Evolutionary conservation across 1,284 basidiomycete species (phyloP), one percentile per base, ranked within the genome.

Genomic region (Inonotus obliquus): DNA sequence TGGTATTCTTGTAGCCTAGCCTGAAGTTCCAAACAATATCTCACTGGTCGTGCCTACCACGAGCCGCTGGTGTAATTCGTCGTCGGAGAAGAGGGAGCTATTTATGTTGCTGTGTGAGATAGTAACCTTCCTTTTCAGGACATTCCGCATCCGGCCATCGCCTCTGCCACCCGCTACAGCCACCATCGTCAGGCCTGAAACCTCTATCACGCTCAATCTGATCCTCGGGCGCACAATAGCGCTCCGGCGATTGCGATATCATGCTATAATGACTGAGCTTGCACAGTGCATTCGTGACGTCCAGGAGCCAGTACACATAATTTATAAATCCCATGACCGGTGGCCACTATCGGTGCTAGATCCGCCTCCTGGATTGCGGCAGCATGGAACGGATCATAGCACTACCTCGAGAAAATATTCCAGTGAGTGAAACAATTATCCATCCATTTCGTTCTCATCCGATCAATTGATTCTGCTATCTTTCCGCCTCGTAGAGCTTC

Each of bases 241-340:
- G 11, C 9, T 14, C n/a, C 32, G 14, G 13, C 52, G 52, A 4
- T 27, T 21, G 17, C 25, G 37, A 35, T 10, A 9, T 1, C n/a
- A 27, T 27, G 19, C 17, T 10, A 32, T n/a, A 7, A 21, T 32
- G 29, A 21, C 27, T 14, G 48, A 59, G 7, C 48, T 59, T 6
- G 19, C 48, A 7, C 45, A 38, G 23, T 51, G 27, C 10, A 74
- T 85, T 2, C 74, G 77, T 41, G 77, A 74, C 57, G 72, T 87
- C 14, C 81, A 81, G 58, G 71, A 80, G 1, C 62, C 77, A 17
- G 54, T 86, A 35, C 83, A 87, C 68, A 74, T 89, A 13, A 69
- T 87, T 11, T 79, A 84, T 69, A 70, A 71, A 10, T 73, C 84
- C 10, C 82, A 87, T 65, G 72, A 76, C 25, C 70, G 67, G 41